A percentile compares a stretch with the other conserved stretches of the same genome.
Evolutionary conservation across 1,139 yeast genomes (phyloP).

Genomic region (Suhomyces anneliseae): DNA sequence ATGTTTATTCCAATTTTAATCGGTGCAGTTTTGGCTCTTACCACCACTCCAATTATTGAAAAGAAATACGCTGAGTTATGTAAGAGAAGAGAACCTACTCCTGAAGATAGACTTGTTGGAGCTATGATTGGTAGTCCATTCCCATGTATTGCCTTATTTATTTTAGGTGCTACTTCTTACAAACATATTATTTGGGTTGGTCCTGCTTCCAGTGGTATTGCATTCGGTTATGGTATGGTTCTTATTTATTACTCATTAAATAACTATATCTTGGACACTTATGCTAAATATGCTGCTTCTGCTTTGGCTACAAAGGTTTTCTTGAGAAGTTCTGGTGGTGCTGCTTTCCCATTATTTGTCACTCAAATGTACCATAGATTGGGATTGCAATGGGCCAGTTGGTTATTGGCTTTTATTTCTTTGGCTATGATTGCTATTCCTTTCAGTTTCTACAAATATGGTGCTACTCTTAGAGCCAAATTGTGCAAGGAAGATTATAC

Average conservation of each 20-base stretch:
- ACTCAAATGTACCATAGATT: conserved; percentile 75
- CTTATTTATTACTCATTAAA: conserved; percentile 82
- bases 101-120: conserved; percentile 85
- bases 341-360: conserved; percentile 88
- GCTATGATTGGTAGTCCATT: conserved; percentile 91
- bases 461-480: conserved; percentile 61
- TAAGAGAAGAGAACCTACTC: conserved; percentile 64
- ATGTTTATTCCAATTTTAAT: conserved; percentile 86
- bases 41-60: conserved; percentile 73
- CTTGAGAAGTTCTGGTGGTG: conserved; percentile 84
- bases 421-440: conserved; percentile 85
- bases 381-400: conserved; percentile 82
- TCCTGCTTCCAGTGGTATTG: conserved; percentile 86
- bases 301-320: conserved; percentile 90
- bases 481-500: conserved; percentile 67
- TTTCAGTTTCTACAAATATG: conserved; percentile 70
- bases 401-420: conserved; percentile 79
- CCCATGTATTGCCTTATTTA: conserved; percentile 84
- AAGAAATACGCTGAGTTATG: conserved; percentile 53
- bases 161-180: conserved; percentile 84
- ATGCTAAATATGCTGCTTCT: conserved; percentile 84
- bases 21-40: conserved; percentile 74
- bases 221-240: conserved; percentile 92
- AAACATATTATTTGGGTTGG: conserved; percentile 89
- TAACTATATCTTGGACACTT: conserved; percentile 86